phyloP scores from a whole-genome alignment of 2,329 filamentous ascomycete species.

The Xylogone sp. region DNA sequence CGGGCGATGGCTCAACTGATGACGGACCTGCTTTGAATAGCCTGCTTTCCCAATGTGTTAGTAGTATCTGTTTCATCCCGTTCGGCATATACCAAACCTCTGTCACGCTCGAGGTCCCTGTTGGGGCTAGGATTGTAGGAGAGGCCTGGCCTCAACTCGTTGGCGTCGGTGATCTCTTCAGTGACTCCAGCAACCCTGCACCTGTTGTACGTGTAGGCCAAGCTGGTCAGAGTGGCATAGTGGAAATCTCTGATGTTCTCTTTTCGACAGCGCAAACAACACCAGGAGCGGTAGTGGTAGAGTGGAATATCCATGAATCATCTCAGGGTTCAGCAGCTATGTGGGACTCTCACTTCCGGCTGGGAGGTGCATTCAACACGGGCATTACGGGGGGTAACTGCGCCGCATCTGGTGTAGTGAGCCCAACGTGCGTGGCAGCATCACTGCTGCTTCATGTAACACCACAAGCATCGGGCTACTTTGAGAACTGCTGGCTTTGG shows the following conservation, averaged over 20 bases:
- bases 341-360: constrained; percentile 27
- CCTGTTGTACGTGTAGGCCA: constrained; percentile 48
- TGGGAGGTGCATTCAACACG: constrained; percentile 43
- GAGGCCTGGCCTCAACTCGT: constrained; percentile 36
- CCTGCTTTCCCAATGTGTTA: no score
- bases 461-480: constrained; percentile 27
- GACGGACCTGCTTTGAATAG: constrained; percentile 61
- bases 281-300: constrained; percentile 56
- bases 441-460: constrained; percentile 28
- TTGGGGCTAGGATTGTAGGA: constrained; percentile 32
- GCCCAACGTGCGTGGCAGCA: constrained; percentile 26
- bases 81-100: constrained; percentile 49
- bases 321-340: constrained; percentile 34
- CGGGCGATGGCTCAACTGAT: no score
- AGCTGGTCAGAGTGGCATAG: constrained; percentile 48
- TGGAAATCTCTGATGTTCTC: constrained; percentile 62
- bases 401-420: constrained; percentile 26
- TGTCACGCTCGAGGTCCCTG: constrained; percentile 39
- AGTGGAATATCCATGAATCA: constrained; percentile 62
- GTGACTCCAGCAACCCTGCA: constrained; percentile 34
- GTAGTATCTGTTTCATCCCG: no score
- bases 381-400: constrained; percentile 37
- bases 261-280: constrained; percentile 43
- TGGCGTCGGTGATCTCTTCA: constrained; percentile 37
- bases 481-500: constrained; percentile 44